Percentiles rank a stretch among this genome's conserved stretches.
phyloP scores from a whole-genome alignment of 139 green algal genomes.

The Chlorella sorokiniana region DNA sequence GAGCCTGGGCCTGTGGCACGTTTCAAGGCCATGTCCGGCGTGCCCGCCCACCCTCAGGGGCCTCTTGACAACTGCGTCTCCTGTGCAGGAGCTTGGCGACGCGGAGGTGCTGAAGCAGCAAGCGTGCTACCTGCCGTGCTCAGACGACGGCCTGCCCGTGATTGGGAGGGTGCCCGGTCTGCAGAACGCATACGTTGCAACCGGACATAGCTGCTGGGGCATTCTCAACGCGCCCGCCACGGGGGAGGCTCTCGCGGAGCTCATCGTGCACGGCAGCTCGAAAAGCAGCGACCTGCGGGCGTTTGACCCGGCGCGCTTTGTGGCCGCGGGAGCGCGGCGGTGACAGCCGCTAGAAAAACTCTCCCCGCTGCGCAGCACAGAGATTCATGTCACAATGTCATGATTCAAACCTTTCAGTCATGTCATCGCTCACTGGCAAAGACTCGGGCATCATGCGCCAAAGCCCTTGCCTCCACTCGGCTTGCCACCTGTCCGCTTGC shows the following conservation, averaged over 20 bases:
- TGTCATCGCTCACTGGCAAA: too few relatives aligned
- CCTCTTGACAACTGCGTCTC: not conserved
- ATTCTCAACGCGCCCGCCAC: slow-evolving; percentile 85
- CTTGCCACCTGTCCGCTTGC: slow-evolving; percentile 17
- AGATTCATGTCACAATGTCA: not conserved
- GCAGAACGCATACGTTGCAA: slow-evolving; percentile 66
- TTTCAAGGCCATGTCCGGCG: not conserved
- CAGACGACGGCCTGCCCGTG: slow-evolving; percentile 62
- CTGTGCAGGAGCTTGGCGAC: slow-evolving; percentile 33
- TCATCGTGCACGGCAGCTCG: slow-evolving; percentile 55
- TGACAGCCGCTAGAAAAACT: not conserved
- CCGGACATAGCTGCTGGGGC: slow-evolving; percentile 36
- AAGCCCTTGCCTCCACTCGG: slow-evolving; percentile 28
- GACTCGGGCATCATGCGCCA: not conserved
- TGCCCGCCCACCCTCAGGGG: not conserved
- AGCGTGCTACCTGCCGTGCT: slow-evolving; percentile 76
- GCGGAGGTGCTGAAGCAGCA: slow-evolving; percentile 57
- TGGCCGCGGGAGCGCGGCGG: not conserved
- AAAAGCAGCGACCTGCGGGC: slow-evolving; percentile 47
- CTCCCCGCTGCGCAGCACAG: not conserved
- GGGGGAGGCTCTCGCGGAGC: slow-evolving; percentile 72
- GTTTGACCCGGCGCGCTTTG: slow-evolving; percentile 56
- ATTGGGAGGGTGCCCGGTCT: slow-evolving; percentile 69
- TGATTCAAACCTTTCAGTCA: not conserved
- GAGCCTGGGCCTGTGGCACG: too few relatives aligned